A percentile compares a stretch with the other conserved stretches of the same genome.
Evolutionary conservation across 2,329 filamentous ascomycete species (phyloP).

Genomic region (Ophiostoma ulmi): DNA sequence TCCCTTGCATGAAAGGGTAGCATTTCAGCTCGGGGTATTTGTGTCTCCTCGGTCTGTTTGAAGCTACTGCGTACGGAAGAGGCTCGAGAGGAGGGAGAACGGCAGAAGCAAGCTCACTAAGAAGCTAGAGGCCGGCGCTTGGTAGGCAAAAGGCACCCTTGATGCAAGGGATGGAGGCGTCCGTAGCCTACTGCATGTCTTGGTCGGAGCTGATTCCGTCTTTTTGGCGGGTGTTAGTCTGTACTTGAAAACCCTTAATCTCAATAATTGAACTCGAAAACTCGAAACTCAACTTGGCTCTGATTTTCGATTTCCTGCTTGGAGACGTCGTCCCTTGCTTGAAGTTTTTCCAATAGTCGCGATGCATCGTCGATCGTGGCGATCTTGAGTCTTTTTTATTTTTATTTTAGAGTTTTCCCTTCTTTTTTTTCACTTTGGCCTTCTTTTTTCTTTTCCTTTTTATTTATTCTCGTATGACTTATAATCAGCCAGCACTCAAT

Average conservation of each 20-base stretch:
- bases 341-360: not conserved
- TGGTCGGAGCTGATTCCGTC: slow-evolving; percentile 1
- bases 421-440: not conserved
- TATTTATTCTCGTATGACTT: not conserved
- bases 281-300: too few species aligned
- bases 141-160: not conserved
- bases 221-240: not conserved
- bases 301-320: not conserved
- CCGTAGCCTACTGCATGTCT: not conserved
- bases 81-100: not conserved
- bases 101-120: too few species aligned
- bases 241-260: too few species aligned
- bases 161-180: slow-evolving; percentile 1
- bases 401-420: not conserved
- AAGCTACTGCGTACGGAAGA: not conserved
- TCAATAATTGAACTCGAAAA: too few species aligned
- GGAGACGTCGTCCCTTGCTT: not conserved
- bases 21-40: not conserved
- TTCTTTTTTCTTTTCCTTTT: not conserved
- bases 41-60: not conserved
- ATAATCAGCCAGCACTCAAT: not conserved
- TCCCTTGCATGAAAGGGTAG: not conserved
- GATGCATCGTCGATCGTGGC: slow-evolving; percentile 2
- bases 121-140: not conserved
- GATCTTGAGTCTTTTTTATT: not conserved